Base-by-base conservation (phyloP, 2,329 filamentous ascomycete genomes). In the Sclerotinia spermophila region DNA sequence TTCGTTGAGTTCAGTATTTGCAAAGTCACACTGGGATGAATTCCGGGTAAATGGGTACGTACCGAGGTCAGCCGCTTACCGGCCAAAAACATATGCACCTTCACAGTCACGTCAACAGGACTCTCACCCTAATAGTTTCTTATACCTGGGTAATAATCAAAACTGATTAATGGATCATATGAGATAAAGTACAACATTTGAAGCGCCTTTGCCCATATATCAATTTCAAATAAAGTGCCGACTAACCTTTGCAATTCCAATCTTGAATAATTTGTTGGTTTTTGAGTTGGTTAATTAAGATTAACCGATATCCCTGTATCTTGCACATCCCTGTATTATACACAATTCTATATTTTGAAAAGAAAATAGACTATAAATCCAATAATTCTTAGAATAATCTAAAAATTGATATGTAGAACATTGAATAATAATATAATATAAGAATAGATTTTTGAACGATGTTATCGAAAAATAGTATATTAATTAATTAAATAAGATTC, bases 81-180 rank as follows among this genome's bases (percentile, higher is more conserved):
- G 17, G 40, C 21, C 60, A 24, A n/a, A 38, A 27, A 40, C 24
- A 5, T 19, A 35, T 35, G 42, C 60, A 48, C 21, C 60, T 64
- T 48, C 27, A 64, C n/a, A 6, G 30, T 51, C 44, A 51, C 15
- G 61, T 27, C 17, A 15, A 40, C 45, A 19, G 15, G 35, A 35
- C 8, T 40, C 40, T 11, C 33, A 27, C n/a, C 24, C 15, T 2
- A 27, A 38, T 15, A 51, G 13, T 27, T 21, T 40, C 24, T 51
- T 51, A 24, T 40, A n/a, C 27, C 24, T 65, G 45, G 48, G 35
- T 51, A 8, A 21, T 13, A 5, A 27, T 60, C 8, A 27, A 27
- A 30, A 51, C 19, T 64, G 61, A 64, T 64, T 13, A 35, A 65
- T n/a, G n/a, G n/a, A 48, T 65, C 61, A 65, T 64, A 48, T 65